Conservation (phyloP, 2,329 filamentous ascomycete genomes). For the Aspergillus unguis region DNA sequence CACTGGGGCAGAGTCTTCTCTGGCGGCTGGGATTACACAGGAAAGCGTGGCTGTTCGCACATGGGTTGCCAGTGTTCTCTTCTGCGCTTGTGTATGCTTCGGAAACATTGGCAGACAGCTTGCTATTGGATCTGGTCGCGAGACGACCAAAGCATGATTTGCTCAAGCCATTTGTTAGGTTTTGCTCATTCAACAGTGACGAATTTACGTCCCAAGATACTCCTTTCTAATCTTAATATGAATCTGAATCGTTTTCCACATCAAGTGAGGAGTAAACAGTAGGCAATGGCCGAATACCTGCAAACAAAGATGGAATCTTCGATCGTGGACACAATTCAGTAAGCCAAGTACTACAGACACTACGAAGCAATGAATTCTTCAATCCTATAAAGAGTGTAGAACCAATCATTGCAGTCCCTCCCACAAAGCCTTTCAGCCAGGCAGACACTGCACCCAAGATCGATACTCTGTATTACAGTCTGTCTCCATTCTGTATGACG, state of each 20-base stretch:
- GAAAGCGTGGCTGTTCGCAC: constrained; percentile 63
- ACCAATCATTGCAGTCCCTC: constrained; percentile 59
- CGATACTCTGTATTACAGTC: constrained; percentile 43
- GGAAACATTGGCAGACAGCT: constrained; percentile 87
- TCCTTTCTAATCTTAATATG: background rate
- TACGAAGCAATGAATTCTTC: background rate
- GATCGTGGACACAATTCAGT: background rate
- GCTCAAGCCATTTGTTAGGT: background rate
- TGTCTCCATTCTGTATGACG: constrained; percentile 56
- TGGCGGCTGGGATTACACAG: constrained; percentile 41
- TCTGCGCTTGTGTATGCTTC: constrained; percentile 93
- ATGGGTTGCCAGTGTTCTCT: constrained; percentile 91
- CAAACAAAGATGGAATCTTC: too few relatives aligned
- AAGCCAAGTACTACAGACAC: background rate
- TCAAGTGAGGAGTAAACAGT: too few relatives aligned
- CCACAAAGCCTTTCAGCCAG: constrained; percentile 42
- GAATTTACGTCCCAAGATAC: background rate
- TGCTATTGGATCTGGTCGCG: constrained; percentile 47
- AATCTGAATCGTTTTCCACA: too few relatives aligned
- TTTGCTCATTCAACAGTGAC: background rate
- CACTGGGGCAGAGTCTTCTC: constrained; percentile 29
- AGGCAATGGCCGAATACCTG: too few relatives aligned
- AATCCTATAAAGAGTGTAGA: constrained; percentile 41
- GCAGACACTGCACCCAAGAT: constrained; percentile 59
- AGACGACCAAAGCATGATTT: constrained; percentile 17